These are phyloP conservation scores for Neurospora discreta DNA, from an alignment of 495 filamentous ascomycete genomes.

Conservation along the genomic window DNA sequence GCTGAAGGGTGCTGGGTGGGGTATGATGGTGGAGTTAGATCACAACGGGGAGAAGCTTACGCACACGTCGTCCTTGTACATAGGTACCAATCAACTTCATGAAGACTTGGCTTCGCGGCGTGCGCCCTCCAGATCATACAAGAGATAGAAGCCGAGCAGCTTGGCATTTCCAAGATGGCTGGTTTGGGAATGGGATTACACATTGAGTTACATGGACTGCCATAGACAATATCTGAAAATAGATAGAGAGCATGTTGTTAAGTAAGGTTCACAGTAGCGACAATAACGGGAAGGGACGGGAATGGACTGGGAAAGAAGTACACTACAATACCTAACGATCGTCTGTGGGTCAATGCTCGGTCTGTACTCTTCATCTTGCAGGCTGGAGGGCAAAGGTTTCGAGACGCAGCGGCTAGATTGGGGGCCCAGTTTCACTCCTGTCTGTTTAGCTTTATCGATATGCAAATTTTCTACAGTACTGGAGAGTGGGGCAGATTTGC, in stretches of 20 bases:
- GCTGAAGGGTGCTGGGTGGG: background rate
- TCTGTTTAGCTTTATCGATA: background rate
- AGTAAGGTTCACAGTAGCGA: background rate
- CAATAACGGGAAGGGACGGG: background rate
- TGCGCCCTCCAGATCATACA: background rate
- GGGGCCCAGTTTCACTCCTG: background rate
- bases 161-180: background rate
- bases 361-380: background rate
- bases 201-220: background rate
- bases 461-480: too few species aligned
- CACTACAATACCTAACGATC: background rate
- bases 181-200: background rate
- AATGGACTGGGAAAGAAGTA: too few species aligned
- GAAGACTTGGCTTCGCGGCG: background rate
- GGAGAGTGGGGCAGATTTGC: too few species aligned
- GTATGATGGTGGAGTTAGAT: background rate
- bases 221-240: background rate
- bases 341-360: background rate
- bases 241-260: background rate
- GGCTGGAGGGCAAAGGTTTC: background rate
- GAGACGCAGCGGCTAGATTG: background rate
- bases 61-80: background rate
- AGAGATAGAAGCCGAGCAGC: background rate
- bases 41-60: background rate
- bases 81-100: background rate